Base-by-base conservation (phyloP, 257 asterid species). In the Capsicum rhomboideum region DNA sequence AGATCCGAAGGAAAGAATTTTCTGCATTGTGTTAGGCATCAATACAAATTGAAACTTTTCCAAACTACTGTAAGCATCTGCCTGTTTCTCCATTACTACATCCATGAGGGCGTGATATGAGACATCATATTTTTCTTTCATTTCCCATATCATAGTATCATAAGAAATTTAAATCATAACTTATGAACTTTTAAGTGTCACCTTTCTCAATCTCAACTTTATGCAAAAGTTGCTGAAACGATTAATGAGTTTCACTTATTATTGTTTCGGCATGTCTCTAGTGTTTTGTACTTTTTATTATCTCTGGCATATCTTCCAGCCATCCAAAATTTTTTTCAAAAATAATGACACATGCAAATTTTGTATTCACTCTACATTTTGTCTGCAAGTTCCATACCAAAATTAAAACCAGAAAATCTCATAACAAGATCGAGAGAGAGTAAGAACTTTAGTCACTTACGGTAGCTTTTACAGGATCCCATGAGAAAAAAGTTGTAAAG, bases 381-480 rank as follows among this genome's bases (percentile, higher is more conserved):
- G 11, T 75, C 31, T 49, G 12, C 54, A 23, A 74, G 31, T 74
- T 8, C 0, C 40, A 74, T 23, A 0, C 11, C 14, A 23, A 74
- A n/a, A 46, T 14, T 74, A 2, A 74, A 44, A 46, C 54, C 20
- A 23, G 3, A 46, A 66, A 29, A 8, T 66, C 42, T 17, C 23
- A 31, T n/a, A 82, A 66, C 37, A 26, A 55, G 53, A 3, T 34
- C 26, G 59, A 74, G 16, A 83, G 82, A 75, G 71, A 82, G n/a
- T n/a, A n/a, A n/a, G 37, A 83, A 8, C 29, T 74, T 81, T 85
- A 50, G 85, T 34, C 50, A 84, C 95, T 53, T 96, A 97, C 99
- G 80, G 64, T 90, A 85, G 98, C 98, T 92, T 95, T 97, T 87
- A 97, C 94, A 34, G 95, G 92, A 89, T 97, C 99, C 99, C 99